These are phyloP conservation scores for Sugiyamaella smithiae DNA, from an alignment of 805 yeast genomes.

Conservation along the genomic window DNA sequence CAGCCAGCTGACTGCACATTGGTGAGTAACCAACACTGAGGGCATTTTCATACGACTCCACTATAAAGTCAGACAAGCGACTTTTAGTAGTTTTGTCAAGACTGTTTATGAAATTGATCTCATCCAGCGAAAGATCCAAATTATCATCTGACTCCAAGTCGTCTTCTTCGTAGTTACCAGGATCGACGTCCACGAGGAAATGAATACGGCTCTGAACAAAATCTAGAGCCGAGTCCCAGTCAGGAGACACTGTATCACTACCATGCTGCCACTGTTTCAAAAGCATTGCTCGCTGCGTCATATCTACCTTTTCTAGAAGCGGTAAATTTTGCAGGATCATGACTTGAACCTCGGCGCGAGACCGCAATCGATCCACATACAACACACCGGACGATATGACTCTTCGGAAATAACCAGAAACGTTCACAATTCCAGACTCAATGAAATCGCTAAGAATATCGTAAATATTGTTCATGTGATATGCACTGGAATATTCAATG, in stretches of 20 bases:
- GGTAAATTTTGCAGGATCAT: conserved; percentile 44
- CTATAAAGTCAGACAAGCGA: conserved; percentile 11
- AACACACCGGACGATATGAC: conserved; percentile 84
- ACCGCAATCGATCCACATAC: conserved; percentile 49
- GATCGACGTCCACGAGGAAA: background rate
- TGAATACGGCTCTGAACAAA: background rate
- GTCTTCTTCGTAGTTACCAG: background rate
- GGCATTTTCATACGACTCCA: background rate
- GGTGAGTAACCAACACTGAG: conserved; percentile 4
- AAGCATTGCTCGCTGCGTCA: conserved; percentile 17
- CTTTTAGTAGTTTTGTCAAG: background rate
- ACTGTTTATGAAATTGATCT: background rate
- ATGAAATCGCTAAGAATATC: conserved; percentile 51
- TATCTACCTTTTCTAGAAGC: conserved; percentile 12
- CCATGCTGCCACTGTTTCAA: background rate
- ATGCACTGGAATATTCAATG: conserved; percentile 12
- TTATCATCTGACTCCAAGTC: background rate
- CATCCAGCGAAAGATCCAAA: conserved; percentile 3
- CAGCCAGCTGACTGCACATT: conserved; percentile 31
- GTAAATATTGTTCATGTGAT: conserved; percentile 25
- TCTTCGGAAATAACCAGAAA: conserved; percentile 70
- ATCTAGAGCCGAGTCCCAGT: background rate
- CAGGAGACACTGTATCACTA: background rate
- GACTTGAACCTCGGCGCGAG: conserved; percentile 41
- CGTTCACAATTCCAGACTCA: conserved; percentile 48